A percentile compares a stretch with the other conserved stretches of the same genome.
phyloP scores from a whole-genome alignment of 2,329 filamentous ascomycete species.

The Beauveria brongniartii region DNA sequence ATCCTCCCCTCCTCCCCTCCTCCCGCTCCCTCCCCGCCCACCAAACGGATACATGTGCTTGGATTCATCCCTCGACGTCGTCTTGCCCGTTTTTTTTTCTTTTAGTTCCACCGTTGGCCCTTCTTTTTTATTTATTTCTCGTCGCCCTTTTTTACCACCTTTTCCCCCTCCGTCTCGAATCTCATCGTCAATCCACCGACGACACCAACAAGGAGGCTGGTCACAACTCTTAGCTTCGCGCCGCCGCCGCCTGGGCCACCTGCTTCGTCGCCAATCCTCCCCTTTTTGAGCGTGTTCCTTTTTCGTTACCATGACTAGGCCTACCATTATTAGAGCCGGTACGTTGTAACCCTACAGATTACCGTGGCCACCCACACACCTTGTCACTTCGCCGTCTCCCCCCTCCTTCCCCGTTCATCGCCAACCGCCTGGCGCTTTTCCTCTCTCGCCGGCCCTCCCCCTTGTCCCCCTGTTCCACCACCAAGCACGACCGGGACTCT shows the following conservation, averaged over 20 bases:
- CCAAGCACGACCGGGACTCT: background rate
- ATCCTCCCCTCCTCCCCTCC: too few relatives aligned
- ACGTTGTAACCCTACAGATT: conserved; percentile 26
- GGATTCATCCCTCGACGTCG: too few relatives aligned
- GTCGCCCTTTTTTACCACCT: background rate
- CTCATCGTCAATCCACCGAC: background rate
- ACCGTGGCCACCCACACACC: too few relatives aligned
- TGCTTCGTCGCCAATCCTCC: background rate
- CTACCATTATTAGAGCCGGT: conserved; percentile 53
- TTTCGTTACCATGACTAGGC: conserved; percentile 45
- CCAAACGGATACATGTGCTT: too few relatives aligned
- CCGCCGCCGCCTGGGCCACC: conserved; percentile 5
- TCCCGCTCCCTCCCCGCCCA: too few relatives aligned
- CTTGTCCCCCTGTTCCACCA: background rate
- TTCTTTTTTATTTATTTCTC: background rate
- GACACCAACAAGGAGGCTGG: background rate
- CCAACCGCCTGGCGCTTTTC: conserved; percentile 7
- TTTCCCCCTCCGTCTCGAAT: background rate
- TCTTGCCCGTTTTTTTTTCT: background rate
- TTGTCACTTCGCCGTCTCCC: too few relatives aligned
- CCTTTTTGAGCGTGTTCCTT: conserved; percentile 10
- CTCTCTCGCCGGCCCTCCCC: conserved; percentile 13
- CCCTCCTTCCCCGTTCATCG: background rate
- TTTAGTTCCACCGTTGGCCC: background rate
- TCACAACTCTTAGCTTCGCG: background rate